phyloP scores from a whole-genome alignment of 257 asterid genomes.

The Solanum sejunctum region DNA sequence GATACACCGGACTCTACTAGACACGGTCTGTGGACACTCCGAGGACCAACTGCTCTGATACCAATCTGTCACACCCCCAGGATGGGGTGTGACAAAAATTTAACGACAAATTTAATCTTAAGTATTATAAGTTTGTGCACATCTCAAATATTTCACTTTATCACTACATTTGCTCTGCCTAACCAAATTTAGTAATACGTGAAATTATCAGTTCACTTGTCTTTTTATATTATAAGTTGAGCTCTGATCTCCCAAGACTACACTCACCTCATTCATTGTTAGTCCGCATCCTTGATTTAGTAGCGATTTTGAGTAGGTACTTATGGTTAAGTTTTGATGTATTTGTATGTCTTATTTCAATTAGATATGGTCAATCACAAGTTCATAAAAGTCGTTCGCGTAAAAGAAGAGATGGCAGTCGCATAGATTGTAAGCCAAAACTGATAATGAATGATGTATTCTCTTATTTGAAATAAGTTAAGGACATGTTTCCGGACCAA shows the following conservation, averaged over 20 bases:
- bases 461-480: slow-evolving; percentile 76
- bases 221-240: not conserved
- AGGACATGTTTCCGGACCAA: slow-evolving; percentile 22
- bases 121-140: not conserved
- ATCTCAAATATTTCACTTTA: not conserved
- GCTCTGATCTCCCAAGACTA: not conserved
- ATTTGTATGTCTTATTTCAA: not conserved
- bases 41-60: no score
- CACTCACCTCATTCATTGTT: not conserved
- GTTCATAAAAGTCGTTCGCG: not conserved
- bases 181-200: not conserved
- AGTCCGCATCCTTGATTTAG: not conserved
- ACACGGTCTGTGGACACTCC: no score
- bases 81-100: no score
- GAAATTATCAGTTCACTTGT: not conserved
- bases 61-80: no score
- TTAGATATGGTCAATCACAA: not conserved
- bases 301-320: not conserved
- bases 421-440: slow-evolving; percentile 26
- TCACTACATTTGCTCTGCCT: not conserved
- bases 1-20: no score
- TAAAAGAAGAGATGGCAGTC: not conserved
- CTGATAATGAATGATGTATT: slow-evolving; percentile 81
- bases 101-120: no score
- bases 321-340: not conserved